A percentile compares a stretch with the other conserved stretches of the same genome.
Conservation (phyloP, 75 land plant genomes). For the Cryptomeria japonica region DNA sequence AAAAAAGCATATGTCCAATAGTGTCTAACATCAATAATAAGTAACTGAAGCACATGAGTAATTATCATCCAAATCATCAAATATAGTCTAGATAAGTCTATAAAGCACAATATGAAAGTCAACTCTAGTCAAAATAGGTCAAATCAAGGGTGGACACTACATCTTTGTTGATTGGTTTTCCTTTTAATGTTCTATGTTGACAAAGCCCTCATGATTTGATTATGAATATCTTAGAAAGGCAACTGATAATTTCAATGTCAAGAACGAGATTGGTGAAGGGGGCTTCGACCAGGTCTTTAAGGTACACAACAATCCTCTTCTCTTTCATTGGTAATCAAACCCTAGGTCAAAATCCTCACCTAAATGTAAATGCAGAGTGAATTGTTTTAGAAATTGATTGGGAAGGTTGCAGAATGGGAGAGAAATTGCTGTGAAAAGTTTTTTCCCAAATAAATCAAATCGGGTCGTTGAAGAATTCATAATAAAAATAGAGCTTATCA, state of each 20-base stretch:
- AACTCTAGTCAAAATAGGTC: too few species aligned
- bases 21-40: too few species aligned
- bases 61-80: too few species aligned
- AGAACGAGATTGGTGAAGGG: constrained; percentile 9
- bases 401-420: not conserved
- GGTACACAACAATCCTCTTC: not conserved
- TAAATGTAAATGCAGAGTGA: not conserved
- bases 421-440: constrained; percentile 16
- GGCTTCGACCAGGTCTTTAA: constrained; percentile 8
- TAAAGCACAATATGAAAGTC: too few species aligned
- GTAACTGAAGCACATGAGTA: too few species aligned
- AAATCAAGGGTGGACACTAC: too few species aligned
- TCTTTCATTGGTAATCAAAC: not conserved
- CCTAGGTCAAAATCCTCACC: too few species aligned
- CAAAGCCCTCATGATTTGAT: not conserved
- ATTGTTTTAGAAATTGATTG: not conserved
- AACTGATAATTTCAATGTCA: constrained; percentile 1
- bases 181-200: too few species aligned
- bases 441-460: not conserved
- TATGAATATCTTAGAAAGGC: not conserved
- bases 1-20: too few species aligned
- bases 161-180: too few species aligned
- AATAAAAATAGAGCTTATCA: constrained; percentile 12
- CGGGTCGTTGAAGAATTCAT: constrained; percentile 5
- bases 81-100: too few species aligned